Evolutionary conservation across 2,329 filamentous ascomycete species (phyloP).

Genomic region (Hymenoscyphus salicellus): DNA sequence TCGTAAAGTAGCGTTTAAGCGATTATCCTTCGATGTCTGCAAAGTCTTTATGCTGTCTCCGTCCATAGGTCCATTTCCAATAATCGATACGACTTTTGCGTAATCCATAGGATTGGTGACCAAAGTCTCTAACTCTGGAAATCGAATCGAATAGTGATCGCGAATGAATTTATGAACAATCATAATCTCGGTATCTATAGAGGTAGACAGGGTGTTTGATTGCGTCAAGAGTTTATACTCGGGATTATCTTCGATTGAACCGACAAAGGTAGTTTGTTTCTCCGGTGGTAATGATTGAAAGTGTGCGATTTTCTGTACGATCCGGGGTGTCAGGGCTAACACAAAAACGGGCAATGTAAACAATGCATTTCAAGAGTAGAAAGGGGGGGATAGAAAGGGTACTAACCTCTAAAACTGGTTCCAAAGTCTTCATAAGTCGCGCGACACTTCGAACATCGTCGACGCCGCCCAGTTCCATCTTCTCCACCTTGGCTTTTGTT

Average conservation of each 20-base stretch:
- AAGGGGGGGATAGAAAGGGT: slow-evolving; percentile 25
- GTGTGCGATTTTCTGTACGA: slow-evolving; percentile 72
- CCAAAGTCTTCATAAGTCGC: slow-evolving; percentile 74
- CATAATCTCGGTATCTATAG: slow-evolving; percentile 88
- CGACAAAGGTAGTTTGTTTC: slow-evolving; percentile 63
- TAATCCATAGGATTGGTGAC: slow-evolving; percentile 93
- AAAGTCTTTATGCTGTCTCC: slow-evolving; percentile 74
- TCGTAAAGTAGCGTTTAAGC: slow-evolving; percentile 70
- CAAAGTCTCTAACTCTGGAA: slow-evolving; percentile 86
- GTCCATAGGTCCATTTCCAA: slow-evolving; percentile 88
- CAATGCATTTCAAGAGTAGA: slow-evolving; percentile 38
- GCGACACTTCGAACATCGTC: slow-evolving; percentile 79
- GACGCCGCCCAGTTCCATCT: slow-evolving; percentile 71
- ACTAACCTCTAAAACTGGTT: slow-evolving; percentile 80
- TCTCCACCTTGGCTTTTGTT: slow-evolving; percentile 75
- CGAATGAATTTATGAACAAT: slow-evolving; percentile 94
- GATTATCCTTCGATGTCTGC: slow-evolving; percentile 73
- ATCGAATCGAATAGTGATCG: slow-evolving; percentile 91
- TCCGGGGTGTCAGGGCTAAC: slow-evolving; percentile 66
- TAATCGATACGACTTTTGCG: slow-evolving; percentile 88
- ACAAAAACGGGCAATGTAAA: slow-evolving; percentile 62
- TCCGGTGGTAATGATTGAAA: slow-evolving; percentile 68
- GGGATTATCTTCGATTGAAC: slow-evolving; percentile 86
- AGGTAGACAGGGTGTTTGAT: slow-evolving; percentile 84
- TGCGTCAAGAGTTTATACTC: slow-evolving; percentile 87